Evolutionary conservation across 2,329 filamentous ascomycete species (phyloP), one percentile per base, ranked within the genome.

Genomic region (Penicillium sp.): DNA sequence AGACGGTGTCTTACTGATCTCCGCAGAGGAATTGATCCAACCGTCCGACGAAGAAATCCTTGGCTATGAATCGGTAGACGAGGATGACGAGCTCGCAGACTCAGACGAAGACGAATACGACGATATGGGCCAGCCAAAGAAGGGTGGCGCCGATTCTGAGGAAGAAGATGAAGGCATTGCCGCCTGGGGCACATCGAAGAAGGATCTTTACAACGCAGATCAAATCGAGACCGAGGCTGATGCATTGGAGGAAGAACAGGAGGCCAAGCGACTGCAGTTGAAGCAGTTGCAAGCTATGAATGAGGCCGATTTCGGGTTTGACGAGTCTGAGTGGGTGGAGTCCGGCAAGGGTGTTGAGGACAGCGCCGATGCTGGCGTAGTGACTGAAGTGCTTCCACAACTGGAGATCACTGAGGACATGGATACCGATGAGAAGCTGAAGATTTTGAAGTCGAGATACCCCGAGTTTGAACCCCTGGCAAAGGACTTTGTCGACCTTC

Each of bases 161-260:
- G 64, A 68, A 21, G 77, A 75, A 3, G 79, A 78, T 17, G 77
- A 78, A 38, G 76, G 80, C 17, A 68, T 82, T 45, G 82, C 81
- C 37, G 90, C 83, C 65, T 97, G 93, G 90, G 93, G 91, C 28
- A 79, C 85, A 4, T 89, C 87, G 2, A 91, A 82, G 67, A 85
- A 85, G 53, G 91, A 95, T 60, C 95, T 96, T 72, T 98, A 98
- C 71, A 80, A 95, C 72, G 87, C 88, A 58, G 91, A 98, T 68
- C 73, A 73, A 9, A 83, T 84, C 50, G 80, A 84, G 61, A 84
- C 81, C 1, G 82, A 85, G 61, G 78, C 81, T 53, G 82, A 84
- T 69, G 93, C 93, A 0, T 71, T 94, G 29, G 90, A 93, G 63
- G 93, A 98, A 74, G 94, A 98, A 69, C 82, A 79, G 10, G 94